Evolutionary conservation across 805 yeast genomes (phyloP).

Genomic region (Debaryomyces maramus): DNA sequence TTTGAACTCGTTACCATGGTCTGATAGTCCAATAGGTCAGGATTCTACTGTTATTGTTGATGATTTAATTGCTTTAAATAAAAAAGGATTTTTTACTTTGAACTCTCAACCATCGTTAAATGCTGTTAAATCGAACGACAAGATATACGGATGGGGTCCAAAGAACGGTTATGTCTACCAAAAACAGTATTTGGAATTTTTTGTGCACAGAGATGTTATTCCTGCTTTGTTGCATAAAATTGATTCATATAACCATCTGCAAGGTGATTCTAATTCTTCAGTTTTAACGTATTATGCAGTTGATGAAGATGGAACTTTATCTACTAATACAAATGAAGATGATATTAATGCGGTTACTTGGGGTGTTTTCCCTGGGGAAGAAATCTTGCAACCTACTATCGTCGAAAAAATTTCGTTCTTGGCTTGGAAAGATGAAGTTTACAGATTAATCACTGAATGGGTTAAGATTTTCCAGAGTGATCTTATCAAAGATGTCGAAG

Average conservation of each 20-base stretch:
- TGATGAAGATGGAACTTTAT: slow-evolving; percentile 53
- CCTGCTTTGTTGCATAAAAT: slow-evolving; percentile 41
- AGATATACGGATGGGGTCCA: slow-evolving; percentile 93
- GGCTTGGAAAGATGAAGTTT: slow-evolving; percentile 98
- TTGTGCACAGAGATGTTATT: slow-evolving; percentile 62
- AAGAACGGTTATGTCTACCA: slow-evolving; percentile 89
- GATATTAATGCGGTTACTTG: slow-evolving; percentile 95
- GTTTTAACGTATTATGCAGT: slow-evolving; percentile 79
- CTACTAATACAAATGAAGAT: slow-evolving; percentile 69
- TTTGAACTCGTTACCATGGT: slow-evolving; percentile 84
- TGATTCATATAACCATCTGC: slow-evolving; percentile 40
- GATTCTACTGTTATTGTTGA: slow-evolving; percentile 67
- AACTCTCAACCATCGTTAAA: slow-evolving; percentile 94
- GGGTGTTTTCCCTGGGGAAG: slow-evolving; percentile 97
- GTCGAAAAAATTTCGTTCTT: slow-evolving; percentile 88
- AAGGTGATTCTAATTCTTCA: slow-evolving; percentile 38
- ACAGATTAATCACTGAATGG: slow-evolving; percentile 83
- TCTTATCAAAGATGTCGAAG: slow-evolving; percentile 31
- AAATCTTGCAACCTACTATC: slow-evolving; percentile 92
- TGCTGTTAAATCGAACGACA: slow-evolving; percentile 70
- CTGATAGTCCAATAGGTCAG: slow-evolving; percentile 81
- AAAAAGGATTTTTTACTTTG: slow-evolving; percentile 71
- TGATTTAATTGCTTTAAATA: slow-evolving; percentile 63
- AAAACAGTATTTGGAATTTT: slow-evolving; percentile 87
- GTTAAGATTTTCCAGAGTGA: slow-evolving; percentile 46